Evolutionary conservation across 257 asterid species (phyloP).

Genomic region (Nicotiana tomentosiformis): DNA sequence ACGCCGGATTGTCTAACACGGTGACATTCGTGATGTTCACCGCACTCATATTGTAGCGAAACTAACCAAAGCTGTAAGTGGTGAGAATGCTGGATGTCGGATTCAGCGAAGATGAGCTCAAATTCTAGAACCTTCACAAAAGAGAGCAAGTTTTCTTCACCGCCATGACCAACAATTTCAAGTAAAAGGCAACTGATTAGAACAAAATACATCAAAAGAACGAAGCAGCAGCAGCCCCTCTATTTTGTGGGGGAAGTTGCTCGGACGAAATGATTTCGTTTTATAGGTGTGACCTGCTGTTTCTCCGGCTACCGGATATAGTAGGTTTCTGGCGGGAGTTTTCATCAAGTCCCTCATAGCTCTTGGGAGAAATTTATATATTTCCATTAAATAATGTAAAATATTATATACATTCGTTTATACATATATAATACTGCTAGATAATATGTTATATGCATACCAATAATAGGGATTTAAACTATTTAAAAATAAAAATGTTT

Average conservation of each 20-base stretch:
- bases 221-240: neutral
- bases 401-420: too few relatives aligned
- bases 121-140: slow-evolving; percentile 6
- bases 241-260: neutral
- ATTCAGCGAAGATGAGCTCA: neutral
- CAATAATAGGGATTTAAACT: too few relatives aligned
- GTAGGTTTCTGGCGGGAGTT: slow-evolving; percentile 39
- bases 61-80: neutral
- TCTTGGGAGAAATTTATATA: too few relatives aligned
- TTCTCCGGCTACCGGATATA: slow-evolving; percentile 5
- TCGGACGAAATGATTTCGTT: neutral
- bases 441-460: too few relatives aligned
- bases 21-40: slow-evolving; percentile 85
- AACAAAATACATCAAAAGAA: neutral
- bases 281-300: slow-evolving; percentile 14
- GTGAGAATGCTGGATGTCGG: neutral
- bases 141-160: neutral
- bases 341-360: too few relatives aligned
- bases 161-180: neutral
- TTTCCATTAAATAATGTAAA: too few relatives aligned
- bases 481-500: too few relatives aligned
- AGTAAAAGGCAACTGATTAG: neutral
- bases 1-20: slow-evolving; percentile 92
- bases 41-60: slow-evolving; percentile 60
- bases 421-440: too few relatives aligned